Conservation (phyloP, 345 rosid genomes). For the Erucastrum elatum region DNA sequence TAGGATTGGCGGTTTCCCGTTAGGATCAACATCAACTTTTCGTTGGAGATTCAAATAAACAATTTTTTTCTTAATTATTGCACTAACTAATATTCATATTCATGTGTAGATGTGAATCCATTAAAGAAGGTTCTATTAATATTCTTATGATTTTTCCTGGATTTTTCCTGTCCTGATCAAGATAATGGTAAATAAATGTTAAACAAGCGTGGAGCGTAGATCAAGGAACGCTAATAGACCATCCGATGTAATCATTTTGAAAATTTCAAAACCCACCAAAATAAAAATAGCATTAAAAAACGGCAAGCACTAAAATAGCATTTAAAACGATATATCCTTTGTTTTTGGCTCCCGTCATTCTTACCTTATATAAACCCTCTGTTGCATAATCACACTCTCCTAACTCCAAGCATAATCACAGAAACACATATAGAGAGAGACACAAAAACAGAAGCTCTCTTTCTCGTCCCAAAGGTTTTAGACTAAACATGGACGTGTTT, state of each 20-base stretch:
- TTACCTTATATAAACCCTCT: conserved; percentile 15
- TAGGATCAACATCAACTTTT: too few species aligned
- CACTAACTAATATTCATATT: too few species aligned
- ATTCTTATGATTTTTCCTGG: neutral
- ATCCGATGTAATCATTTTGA: conserved; percentile 23
- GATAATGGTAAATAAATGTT: conserved; percentile 23
- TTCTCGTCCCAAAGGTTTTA: neutral
- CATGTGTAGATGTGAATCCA: neutral
- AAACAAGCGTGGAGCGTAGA: conserved; percentile 18
- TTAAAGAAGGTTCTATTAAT: neutral
- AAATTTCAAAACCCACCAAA: conserved; percentile 1
- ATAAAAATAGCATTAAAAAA: conserved; percentile 10
- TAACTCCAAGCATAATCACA: conserved; percentile 9
- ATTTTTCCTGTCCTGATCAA: neutral
- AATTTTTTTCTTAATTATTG: too few species aligned
- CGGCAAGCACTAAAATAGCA: conserved; percentile 20
- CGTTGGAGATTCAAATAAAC: too few species aligned
- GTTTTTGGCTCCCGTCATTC: neutral
- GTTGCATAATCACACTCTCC: conserved; percentile 13
- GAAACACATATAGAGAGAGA: neutral
- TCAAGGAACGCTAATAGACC: conserved; percentile 16
- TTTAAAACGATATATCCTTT: neutral
- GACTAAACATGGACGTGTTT: conserved; percentile 30
- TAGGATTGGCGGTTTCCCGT: too few species aligned
- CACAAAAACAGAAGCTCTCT: neutral